phyloP scores from a whole-genome alignment of 1,139 yeast species.

The Taphrina populina region DNA sequence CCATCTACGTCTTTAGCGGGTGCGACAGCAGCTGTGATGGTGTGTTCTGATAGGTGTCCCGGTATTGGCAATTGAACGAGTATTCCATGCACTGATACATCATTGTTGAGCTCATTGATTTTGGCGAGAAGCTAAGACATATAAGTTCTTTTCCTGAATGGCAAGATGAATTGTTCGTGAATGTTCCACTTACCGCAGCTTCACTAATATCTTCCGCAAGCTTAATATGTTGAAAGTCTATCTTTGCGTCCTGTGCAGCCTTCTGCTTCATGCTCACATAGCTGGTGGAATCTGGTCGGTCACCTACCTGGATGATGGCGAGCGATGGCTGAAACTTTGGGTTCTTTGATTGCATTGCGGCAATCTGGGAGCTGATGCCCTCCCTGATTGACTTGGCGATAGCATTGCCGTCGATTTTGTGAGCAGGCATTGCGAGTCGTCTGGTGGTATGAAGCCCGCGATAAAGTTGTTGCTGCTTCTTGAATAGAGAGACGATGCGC shows the following conservation, averaged over 20 bases:
- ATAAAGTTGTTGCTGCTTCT: slow-evolving; percentile 3
- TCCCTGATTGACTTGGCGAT: slow-evolving; percentile 38
- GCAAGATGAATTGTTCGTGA: too few relatives aligned
- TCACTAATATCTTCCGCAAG: slow-evolving; percentile 58
- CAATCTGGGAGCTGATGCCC: slow-evolving; percentile 37
- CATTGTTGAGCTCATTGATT: slow-evolving; percentile 64
- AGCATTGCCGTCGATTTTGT: slow-evolving; percentile 32
- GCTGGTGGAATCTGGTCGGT: slow-evolving; percentile 86
- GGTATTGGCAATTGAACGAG: slow-evolving; percentile 92
- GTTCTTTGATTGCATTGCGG: slow-evolving; percentile 34
- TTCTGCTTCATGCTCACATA: slow-evolving; percentile 91
- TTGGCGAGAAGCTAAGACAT: slow-evolving; percentile 55
- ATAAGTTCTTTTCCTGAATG: slow-evolving; percentile 25
- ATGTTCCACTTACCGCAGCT: slow-evolving; percentile 40
- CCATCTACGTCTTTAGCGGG: slow-evolving; percentile 94
- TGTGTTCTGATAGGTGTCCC: slow-evolving; percentile 70
- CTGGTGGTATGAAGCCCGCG: slow-evolving; percentile 1
- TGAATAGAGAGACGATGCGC: background rate
- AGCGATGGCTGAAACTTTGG: slow-evolving; percentile 65
- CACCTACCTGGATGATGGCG: slow-evolving; percentile 86
- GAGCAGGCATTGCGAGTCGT: slow-evolving; percentile 30
- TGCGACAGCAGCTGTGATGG: slow-evolving; percentile 71
- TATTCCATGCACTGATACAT: slow-evolving; percentile 75
- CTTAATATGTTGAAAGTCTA: slow-evolving; percentile 66
- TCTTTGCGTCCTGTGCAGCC: slow-evolving; percentile 67